Conservation (phyloP, 164 flowering plant genomes). For the Magnolia officinalis region DNA sequence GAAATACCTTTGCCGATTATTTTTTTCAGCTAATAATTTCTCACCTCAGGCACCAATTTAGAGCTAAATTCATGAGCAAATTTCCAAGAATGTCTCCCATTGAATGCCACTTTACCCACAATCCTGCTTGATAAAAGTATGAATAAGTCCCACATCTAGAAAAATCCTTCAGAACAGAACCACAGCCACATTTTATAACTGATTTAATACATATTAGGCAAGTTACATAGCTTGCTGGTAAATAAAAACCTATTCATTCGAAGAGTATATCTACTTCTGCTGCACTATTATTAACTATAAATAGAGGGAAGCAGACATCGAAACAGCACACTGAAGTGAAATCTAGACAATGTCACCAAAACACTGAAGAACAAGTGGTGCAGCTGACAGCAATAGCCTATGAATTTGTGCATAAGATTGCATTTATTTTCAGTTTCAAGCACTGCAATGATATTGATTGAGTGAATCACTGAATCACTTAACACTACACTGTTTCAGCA, state of each 20-base stretch:
- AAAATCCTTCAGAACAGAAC: background rate
- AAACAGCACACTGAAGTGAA: background rate
- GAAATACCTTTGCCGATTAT: background rate
- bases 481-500: too few relatives aligned
- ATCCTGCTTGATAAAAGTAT: conserved; percentile 33
- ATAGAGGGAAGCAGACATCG: background rate
- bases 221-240: background rate
- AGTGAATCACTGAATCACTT: background rate
- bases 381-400: background rate
- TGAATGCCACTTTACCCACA: conserved; percentile 62
- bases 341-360: background rate
- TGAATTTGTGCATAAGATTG: background rate
- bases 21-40: background rate
- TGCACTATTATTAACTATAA: background rate
- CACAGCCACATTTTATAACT: background rate
- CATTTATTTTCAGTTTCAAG: background rate
- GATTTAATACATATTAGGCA: background rate
- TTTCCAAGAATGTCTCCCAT: conserved; percentile 55
- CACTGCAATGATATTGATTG: background rate
- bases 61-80: conserved; percentile 31
- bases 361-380: background rate
- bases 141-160: background rate
- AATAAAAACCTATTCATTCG: background rate
- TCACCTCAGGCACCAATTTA: conserved; percentile 41
- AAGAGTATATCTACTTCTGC: background rate